Base-by-base conservation (phyloP, 257 asterid genomes). In the Rehmannia glutinosa region DNA sequence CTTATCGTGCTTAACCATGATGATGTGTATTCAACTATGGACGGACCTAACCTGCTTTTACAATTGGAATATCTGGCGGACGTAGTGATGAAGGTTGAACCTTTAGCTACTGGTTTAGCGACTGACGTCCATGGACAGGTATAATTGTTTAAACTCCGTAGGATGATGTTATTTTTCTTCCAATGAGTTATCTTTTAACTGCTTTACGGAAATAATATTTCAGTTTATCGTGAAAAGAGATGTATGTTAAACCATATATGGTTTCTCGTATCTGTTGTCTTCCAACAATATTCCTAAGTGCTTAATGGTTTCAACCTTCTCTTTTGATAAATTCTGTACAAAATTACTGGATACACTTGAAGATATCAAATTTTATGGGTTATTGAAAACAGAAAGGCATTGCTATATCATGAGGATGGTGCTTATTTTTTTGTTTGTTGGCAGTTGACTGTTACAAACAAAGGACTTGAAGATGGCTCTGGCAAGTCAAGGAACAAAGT, bases 41-140 rank as follows among this genome's bases (percentile, higher is more conserved):
- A 85, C 62, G 80, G 28, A 58, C 83, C 90, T 56, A 77, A 75
- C 45, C 70, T 87, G 63, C 82, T 88, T 64, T 66, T 82, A 59
- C 91, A 91, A 63, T 73, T 81, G 86, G 97, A 88, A 67, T 83
- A 82, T 74, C 50, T 86, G 11, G 95, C 99, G 1, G 91, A 88
- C 79, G 72, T 82, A 16, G 82, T 86, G 56, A 82, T 94, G 53
- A 94, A 84, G 69, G 89, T 88, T 6, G 95, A 94, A 66, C 99
- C 99, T 73, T 79, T 94, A 78, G 89, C 91, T 21, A 91, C 99
- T 71, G 99, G 97, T 75, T 81, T 90, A 36, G 99, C 99, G 38
- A 72, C 81, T 25, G 97, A 91, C 13, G 93, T 94, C 56, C 99
- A 94, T 80, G 99, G 99, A 57, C 99, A 90, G 98, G 98, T 90